phyloP scores from a whole-genome alignment of 2,329 filamentous ascomycete genomes.

The Allantophomopsis cytisporea region DNA sequence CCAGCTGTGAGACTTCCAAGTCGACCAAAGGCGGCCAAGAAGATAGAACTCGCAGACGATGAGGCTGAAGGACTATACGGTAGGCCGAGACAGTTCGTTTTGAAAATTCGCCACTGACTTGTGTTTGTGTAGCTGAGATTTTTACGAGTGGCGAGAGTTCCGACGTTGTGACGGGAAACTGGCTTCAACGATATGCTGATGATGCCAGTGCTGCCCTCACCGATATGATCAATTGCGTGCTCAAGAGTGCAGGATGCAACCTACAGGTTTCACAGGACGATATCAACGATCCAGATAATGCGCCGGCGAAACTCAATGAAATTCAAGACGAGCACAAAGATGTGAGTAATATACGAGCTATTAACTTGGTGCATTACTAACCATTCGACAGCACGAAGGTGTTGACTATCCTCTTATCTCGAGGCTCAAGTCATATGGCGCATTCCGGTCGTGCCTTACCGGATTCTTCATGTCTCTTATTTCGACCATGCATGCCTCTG shows the following conservation, averaged over 20 bases:
- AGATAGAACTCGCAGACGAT: conserved; percentile 28
- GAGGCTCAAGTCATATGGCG: conserved; percentile 59
- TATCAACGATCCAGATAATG: conserved; percentile 81
- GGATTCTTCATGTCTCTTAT: conserved; percentile 71
- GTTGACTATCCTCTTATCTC: conserved; percentile 88
- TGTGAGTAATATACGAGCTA: conserved; percentile 28
- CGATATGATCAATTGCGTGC: conserved; percentile 52
- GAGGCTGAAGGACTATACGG: conserved; percentile 14
- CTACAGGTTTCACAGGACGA: conserved; percentile 69
- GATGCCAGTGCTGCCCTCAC: conserved; percentile 40
- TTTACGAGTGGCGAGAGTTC: conserved; percentile 44
- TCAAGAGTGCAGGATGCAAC: conserved; percentile 67
- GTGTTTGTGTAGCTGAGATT: conserved; percentile 36
- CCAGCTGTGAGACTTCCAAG: conserved; percentile 26
- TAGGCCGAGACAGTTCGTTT: conserved; percentile 4
- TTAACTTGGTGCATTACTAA: conserved; percentile 1
- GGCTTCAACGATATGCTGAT: conserved; percentile 42
- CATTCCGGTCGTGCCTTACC: conserved; percentile 66
- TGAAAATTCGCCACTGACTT: conserved; percentile 10
- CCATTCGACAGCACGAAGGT: conserved; percentile 45
- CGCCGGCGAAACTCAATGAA: conserved; percentile 62
- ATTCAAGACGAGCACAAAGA: conserved; percentile 82
- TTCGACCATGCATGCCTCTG: conserved; percentile 67
- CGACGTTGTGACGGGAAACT: conserved; percentile 43
- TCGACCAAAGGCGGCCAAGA: conserved; percentile 21